phyloP scores from a whole-genome alignment of 169 alveolate genomes.

The Cryptosporidium parvum region DNA sequence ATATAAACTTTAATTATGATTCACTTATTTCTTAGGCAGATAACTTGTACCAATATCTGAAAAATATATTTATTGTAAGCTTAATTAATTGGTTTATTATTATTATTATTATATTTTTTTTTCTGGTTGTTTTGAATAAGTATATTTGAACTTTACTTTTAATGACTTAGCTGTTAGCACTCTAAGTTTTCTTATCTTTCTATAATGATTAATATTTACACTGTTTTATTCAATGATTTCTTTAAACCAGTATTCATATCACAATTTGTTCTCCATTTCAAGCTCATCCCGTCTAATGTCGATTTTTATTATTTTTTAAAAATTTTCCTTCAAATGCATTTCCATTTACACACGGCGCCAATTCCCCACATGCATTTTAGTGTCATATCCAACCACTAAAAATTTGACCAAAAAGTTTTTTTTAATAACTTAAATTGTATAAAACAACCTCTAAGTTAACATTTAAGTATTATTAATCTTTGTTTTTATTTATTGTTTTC shows the following conservation, averaged over 20 bases:
- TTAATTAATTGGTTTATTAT: too few relatives aligned
- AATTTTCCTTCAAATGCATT: not conserved
- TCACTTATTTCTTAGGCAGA: not conserved
- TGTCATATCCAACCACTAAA: not conserved
- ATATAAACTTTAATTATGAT: not conserved
- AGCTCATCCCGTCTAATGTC: conserved; percentile 64
- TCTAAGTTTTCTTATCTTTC: not conserved
- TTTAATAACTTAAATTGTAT: too few relatives aligned
- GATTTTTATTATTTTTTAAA: conserved; percentile 17
- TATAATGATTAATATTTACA: not conserved
- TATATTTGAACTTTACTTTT: too few relatives aligned
- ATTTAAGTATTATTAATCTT: too few relatives aligned
- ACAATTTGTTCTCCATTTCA: not conserved
- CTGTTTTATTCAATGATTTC: not conserved
- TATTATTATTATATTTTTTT: too few relatives aligned
- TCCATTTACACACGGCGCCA: conserved; percentile 61
- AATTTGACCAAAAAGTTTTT: too few relatives aligned
- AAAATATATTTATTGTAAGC: not conserved
- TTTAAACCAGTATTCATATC: not conserved
- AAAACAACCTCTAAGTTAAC: too few relatives aligned
- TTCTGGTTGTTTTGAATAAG: too few relatives aligned
- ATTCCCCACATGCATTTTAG: not conserved
- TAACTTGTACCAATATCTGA: not conserved
- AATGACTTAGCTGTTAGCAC: not conserved
- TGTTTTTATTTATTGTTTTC: too few relatives aligned